Evolutionary conservation across 108 stramenopile genomes (phyloP), one percentile per base, ranked within the genome.

Genomic region (Nitzschia sp.): DNA sequence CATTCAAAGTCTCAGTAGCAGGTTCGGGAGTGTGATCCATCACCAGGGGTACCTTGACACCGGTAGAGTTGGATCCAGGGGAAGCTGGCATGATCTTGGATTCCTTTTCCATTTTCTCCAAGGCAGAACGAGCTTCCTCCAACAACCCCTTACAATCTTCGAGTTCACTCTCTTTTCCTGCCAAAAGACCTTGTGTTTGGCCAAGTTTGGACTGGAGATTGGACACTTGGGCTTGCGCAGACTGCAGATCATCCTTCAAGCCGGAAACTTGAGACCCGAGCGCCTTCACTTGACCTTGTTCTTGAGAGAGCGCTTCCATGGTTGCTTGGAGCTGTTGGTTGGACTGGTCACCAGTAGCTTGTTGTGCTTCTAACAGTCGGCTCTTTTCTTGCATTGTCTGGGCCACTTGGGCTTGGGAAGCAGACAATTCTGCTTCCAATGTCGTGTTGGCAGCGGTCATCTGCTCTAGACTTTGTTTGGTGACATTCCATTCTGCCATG

Each of bases 51-150:
- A 75, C 70, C 26, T 76, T 72, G 22, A 76, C 80, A 42, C 73
- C 79, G 8, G 79, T 71, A 1, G 70, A 75, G 1, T 14, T 59
- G 10, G 73, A 69, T 29, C 60, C 77, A 15, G 70, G 65, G 8
- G 70, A 67, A 24, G 52, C 26, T 9, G 60, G 44, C 10, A 10
- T 24, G 20, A 3, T 24, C 25, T 17, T 24, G 39, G 48, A 51
- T 19, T 57, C 38, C 6, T 22, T 43, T 51, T 59, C 57, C 7
- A 20, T 3, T 34, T 59, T 41, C 0, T 11, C 20, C 19, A 58
- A 22, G 9, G 53, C 56, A 0, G 0, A 2, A 63, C 55, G 29
- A 22, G 17, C 21, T 40, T 41, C 14, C 54, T 54, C 20, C 37
- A 56, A 25, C 9, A 14, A 11, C 3, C 17, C 17, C 24, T 11